Base-by-base conservation (phyloP, 2,329 filamentous ascomycete genomes). In the Herpotrichia juniperi region DNA sequence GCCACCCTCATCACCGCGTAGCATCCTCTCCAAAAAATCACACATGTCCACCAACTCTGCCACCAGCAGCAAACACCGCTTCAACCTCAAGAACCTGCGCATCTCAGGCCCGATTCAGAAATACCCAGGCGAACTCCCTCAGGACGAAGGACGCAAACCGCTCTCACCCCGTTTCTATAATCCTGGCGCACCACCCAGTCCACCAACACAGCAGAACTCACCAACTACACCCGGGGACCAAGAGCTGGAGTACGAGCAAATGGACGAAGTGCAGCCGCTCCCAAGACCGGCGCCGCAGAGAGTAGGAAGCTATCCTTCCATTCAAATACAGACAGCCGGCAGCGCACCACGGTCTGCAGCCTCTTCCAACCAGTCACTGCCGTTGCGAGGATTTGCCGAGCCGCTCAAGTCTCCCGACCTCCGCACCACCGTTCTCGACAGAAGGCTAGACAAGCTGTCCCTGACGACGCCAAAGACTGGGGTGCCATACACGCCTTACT, bases 401-500 rank as follows among this genome's bases (percentile, higher is more conserved):
- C 60, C 63, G 8, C 57, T 70, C 34, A 53, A 53, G 16, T 63
- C 65, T 31, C 63, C 68, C n/a, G 60, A 74, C 50, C 60, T 73
- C 37, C 77, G 76, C 40, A 79, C 77, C 3, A 79, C 77, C 0
- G 75, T 76, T 19, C 63, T 80, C 0, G 74, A 77, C 52, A 62
- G 73, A 4, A 62, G 70, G 12, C 42, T 59, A 14, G 70, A 72
- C 11, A 63, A 66, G 44, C 57, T 75, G 1, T 45, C 53, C 4
- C 35, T 69, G 31, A 64, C 59, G 26, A 84, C 83, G 2, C 85
- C 86, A 0, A 73, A 74, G 17, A 81, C 79, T 0, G 83, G 82
- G 1, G 78, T 84, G 21, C 83, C 82, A 40, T 88, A 85, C 2
- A 89, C 88, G 19, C 89, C 89, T 1, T 93, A 93, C 72, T 86